Base-by-base conservation (phyloP, 768 basidiomycete species). In the Mycena chlorophos region DNA sequence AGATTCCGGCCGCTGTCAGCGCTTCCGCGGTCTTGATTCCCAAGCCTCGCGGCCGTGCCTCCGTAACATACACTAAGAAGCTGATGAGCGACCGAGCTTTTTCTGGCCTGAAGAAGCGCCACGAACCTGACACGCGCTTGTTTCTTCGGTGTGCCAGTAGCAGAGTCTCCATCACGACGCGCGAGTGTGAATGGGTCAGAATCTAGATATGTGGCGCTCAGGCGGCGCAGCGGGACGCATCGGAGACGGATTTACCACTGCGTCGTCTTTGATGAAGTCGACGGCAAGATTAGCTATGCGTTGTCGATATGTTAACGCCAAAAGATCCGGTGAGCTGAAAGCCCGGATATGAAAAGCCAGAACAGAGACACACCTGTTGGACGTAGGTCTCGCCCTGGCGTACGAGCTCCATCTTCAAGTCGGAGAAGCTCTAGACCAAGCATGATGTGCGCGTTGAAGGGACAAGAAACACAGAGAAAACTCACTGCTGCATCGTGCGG, bases 141-240 rank as follows among this genome's bases (percentile, higher is more conserved):
- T 54, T 98, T 69, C 83, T 85, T 66, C 87, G 80, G 70, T 96
- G 93, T 17, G 97, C 95, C 54, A 88, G 83, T 43, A 98, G 79
- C 50, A 99, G 80, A 30, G 95, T 89, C 72, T 93, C 87, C 76
- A 95, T 88, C 52, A 99, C 96, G 42, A 98, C 94, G 65, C 97
- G 82, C 23, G 94, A 98, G 75, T 95, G 95, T 29, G 93, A 94
- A 73, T 99, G 97, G 2, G 94, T 98, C 55, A 99, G 82, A 67
- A 99, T 94, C 92, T 98, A 68, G 56, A 51, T 26, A 10, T 13
- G 20, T 6, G 25, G 59, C 49, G 60, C 30, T 60, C 34, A 56
- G 43, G 52, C 43, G 52, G 50, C 51, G 50, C 28, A 52, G 31
- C 56, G 28, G 45, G 51, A 20, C 51, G 54, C 52, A 42, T 51